These are phyloP conservation scores for Cenchrus americanus DNA, from an alignment of 176 grass and related monocot genomes.

Conservation along the genomic window DNA sequence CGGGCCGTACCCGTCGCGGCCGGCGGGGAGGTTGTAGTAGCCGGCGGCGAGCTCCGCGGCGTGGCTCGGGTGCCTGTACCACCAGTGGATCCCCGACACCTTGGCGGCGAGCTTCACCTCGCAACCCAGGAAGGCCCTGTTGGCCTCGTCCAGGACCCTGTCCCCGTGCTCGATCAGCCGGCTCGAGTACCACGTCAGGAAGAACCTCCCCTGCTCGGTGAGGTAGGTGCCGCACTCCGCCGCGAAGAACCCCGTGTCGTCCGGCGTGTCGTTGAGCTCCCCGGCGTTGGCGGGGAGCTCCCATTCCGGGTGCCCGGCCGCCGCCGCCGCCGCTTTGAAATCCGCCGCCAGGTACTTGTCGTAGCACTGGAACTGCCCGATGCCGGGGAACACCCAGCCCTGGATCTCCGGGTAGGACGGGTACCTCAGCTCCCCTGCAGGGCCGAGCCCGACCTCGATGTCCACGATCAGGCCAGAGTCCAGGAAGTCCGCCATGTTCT, in stretches of 20 bases:
- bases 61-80: conserved; percentile 79
- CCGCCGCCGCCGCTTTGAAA: conserved; percentile 55
- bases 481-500: conserved; percentile 82
- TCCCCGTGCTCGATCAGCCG: conserved; percentile 70
- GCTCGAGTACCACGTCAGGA: conserved; percentile 85
- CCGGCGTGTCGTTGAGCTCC: conserved; percentile 57
- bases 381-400: conserved; percentile 82
- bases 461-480: conserved; percentile 69
- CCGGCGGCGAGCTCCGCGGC: conserved; percentile 80
- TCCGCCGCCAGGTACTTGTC: conserved; percentile 69
- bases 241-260: conserved; percentile 72
- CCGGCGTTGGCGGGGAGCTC: conserved; percentile 56
- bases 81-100: conserved; percentile 86
- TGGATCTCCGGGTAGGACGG: conserved; percentile 67
- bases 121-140: conserved; percentile 71
- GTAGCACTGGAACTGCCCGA: conserved; percentile 89
- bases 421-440: conserved; percentile 82
- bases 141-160: conserved; percentile 63
- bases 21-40: conserved; percentile 69
- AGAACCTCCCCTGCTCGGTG: conserved; percentile 62
- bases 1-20: conserved; percentile 64
- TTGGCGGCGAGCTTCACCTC: conserved; percentile 66
- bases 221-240: conserved; percentile 54
- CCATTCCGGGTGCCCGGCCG: conserved; percentile 68
- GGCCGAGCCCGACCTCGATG: conserved; percentile 81